phyloP scores from a whole-genome alignment of 352 stramenopile genomes.

The Phytophthora citrophthora region DNA sequence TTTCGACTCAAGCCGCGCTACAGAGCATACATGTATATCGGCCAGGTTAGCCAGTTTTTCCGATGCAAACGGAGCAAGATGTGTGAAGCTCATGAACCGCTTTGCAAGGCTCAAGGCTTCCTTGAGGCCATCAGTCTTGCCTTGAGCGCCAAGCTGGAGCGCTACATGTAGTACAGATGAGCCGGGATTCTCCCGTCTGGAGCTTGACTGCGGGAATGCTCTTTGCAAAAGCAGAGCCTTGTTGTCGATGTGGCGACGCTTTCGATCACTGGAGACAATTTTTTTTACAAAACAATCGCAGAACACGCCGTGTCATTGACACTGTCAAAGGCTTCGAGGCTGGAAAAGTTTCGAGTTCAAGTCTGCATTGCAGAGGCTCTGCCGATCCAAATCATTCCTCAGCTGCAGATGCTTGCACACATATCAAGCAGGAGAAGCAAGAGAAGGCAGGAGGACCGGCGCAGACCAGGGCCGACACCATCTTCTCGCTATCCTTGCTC shows the following conservation, averaged over 20 bases:
- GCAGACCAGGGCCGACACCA: slow-evolving; percentile 8
- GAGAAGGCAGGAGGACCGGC: too few species aligned
- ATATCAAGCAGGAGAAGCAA: too few species aligned
- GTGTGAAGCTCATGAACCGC: slow-evolving; percentile 13
- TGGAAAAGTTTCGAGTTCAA: slow-evolving; percentile 4
- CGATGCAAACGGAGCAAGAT: slow-evolving; percentile 23
- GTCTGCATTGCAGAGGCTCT: background rate
- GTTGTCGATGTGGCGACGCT: slow-evolving; percentile 21
- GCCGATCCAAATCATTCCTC: slow-evolving; percentile 34
- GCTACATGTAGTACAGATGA: slow-evolving; percentile 9
- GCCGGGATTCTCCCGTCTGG: slow-evolving; percentile 15
- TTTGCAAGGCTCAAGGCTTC: background rate
- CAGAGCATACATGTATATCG: background rate
- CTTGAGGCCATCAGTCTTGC: background rate
- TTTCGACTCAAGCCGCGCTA: background rate
- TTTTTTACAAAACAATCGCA: slow-evolving; percentile 30
- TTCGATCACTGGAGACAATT: slow-evolving; percentile 32
- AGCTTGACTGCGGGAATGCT: slow-evolving; percentile 12
- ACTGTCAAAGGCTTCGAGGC: slow-evolving; percentile 6
- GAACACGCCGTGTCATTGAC: slow-evolving; percentile 30
- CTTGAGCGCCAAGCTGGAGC: slow-evolving; percentile 1
- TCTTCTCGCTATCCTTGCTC: slow-evolving; percentile 21
- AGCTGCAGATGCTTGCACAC: slow-evolving; percentile 17
- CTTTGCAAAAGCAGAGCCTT: background rate
- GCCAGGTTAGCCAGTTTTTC: slow-evolving; percentile 15